These are phyloP conservation scores for Tinospora cordifolia DNA, from an alignment of 164 flowering plant species.

Conservation along the genomic window DNA sequence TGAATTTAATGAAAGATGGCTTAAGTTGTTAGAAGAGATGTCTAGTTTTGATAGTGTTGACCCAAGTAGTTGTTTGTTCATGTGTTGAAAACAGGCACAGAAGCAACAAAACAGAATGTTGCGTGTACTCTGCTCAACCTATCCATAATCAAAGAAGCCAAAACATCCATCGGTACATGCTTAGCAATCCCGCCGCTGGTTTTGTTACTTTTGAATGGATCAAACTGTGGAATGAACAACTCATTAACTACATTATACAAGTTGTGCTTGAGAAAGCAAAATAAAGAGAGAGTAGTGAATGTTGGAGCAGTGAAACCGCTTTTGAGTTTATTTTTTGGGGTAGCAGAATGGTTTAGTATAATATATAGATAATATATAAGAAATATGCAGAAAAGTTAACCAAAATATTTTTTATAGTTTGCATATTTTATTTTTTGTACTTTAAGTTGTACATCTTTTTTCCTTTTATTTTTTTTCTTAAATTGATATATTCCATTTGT, in stretches of 20 bases:
- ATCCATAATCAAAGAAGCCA: constrained; percentile 69
- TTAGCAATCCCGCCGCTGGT: constrained; percentile 91
- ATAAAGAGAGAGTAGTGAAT: constrained; percentile 79
- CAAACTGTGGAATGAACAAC: constrained; percentile 69
- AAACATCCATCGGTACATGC: constrained; percentile 69
- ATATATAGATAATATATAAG: no score
- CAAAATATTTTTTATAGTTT: no score
- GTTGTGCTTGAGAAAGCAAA: constrained; percentile 54
- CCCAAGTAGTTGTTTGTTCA: no score
- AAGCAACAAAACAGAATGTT: constrained; percentile 80
- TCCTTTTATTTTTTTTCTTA: no score
- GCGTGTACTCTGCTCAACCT: constrained; percentile 81
- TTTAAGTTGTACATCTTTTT: no score
- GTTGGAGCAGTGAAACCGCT: constrained; percentile 84
- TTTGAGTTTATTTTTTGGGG: constrained; percentile 61
- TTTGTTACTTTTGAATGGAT: constrained; percentile 52
- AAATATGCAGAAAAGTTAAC: no score
- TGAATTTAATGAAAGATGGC: no score
- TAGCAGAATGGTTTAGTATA: constrained; percentile 60
- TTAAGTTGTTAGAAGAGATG: no score
- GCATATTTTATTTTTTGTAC: no score
- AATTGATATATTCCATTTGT: no score
- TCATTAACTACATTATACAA: no score
- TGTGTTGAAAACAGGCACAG: constrained; percentile 84
- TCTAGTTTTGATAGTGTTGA: no score